Percentiles rank a stretch among this genome's conserved stretches.
Evolutionary conservation across 768 basidiomycete genomes (phyloP).

Genomic region (Leccinum incarnatum): DNA sequence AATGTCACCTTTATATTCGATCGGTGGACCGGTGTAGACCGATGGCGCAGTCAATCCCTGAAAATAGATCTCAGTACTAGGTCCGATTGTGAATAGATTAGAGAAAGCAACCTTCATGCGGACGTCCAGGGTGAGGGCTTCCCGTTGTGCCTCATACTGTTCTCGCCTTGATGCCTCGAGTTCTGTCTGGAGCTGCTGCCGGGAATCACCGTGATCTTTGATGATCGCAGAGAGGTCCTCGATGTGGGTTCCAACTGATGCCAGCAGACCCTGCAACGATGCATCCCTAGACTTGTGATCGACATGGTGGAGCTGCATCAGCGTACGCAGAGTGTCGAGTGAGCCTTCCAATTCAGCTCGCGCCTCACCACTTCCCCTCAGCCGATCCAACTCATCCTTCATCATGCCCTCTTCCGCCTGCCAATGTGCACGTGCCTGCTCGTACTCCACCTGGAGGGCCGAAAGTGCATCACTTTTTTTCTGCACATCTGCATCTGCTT

Average conservation of each 20-base stretch:
- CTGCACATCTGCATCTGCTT: constrained; percentile 38
- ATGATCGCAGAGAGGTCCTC: constrained; percentile 45
- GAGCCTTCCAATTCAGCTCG: constrained; percentile 52
- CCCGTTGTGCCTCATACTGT: constrained; percentile 30
- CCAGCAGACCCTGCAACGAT: constrained; percentile 47
- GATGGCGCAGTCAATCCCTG: constrained; percentile 25
- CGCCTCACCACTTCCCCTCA: constrained; percentile 38
- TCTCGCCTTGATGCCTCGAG: constrained; percentile 36
- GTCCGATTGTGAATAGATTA: neutral
- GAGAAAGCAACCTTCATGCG: constrained; percentile 35
- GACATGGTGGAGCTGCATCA: constrained; percentile 59
- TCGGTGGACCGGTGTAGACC: constrained; percentile 24
- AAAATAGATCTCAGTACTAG: constrained; percentile 10
- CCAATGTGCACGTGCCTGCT: constrained; percentile 42
- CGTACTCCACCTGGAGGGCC: constrained; percentile 39
- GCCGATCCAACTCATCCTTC: constrained; percentile 50
- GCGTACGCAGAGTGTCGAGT: constrained; percentile 42
- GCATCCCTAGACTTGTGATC: constrained; percentile 47
- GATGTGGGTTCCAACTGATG: constrained; percentile 51
- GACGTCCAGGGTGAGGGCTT: constrained; percentile 38
- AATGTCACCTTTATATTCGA: constrained; percentile 42
- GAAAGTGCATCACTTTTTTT: constrained; percentile 40
- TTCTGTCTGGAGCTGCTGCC: constrained; percentile 51
- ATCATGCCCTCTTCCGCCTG: constrained; percentile 46
- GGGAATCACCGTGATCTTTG: constrained; percentile 39